Percentiles rank a stretch among this genome's conserved stretches.
Conservation (phyloP, 768 basidiomycete genomes). For the Postia placenta region DNA sequence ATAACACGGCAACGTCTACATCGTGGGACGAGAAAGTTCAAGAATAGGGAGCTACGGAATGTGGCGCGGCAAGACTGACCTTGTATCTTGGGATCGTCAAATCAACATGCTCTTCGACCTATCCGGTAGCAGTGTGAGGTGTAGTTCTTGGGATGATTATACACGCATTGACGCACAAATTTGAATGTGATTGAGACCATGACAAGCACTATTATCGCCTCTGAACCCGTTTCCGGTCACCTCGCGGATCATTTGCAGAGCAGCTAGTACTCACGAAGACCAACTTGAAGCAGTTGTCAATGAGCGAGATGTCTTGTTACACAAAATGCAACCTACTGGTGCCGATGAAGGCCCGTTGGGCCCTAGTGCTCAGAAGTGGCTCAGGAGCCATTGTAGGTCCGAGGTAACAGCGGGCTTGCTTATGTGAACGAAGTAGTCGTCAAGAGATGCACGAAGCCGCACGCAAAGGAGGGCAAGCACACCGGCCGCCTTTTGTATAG, state of each 20-base stretch:
- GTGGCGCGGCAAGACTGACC: constrained; percentile 26
- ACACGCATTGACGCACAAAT: constrained; percentile 36
- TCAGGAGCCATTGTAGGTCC: constrained; percentile 53
- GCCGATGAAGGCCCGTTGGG: constrained; percentile 65
- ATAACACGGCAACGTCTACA: constrained; percentile 76
- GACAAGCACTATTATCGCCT: constrained; percentile 67
- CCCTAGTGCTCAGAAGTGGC: constrained; percentile 63
- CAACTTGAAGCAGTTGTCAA: constrained; percentile 30
- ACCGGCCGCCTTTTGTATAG: not conserved
- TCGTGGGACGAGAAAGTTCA: constrained; percentile 7
- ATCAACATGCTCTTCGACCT: constrained; percentile 50
- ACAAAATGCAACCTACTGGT: constrained; percentile 46
- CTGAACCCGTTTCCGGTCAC: constrained; percentile 28
- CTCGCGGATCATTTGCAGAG: not conserved
- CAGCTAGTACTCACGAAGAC: constrained; percentile 47
- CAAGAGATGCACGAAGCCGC: not conserved
- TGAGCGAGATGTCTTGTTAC: too few relatives aligned
- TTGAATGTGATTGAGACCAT: constrained; percentile 72
- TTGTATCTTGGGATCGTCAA: constrained; percentile 44
- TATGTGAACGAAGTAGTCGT: not conserved
- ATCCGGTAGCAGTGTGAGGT: constrained; percentile 1
- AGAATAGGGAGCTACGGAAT: not conserved
- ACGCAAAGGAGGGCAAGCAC: not conserved
- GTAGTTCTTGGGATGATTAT: not conserved
- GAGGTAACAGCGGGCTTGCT: not conserved